Percentiles rank a stretch among this genome's conserved stretches.
These are phyloP conservation scores for Aspergillus bombycis DNA, from an alignment of 2,329 filamentous ascomycete species.

Conservation along the genomic window DNA sequence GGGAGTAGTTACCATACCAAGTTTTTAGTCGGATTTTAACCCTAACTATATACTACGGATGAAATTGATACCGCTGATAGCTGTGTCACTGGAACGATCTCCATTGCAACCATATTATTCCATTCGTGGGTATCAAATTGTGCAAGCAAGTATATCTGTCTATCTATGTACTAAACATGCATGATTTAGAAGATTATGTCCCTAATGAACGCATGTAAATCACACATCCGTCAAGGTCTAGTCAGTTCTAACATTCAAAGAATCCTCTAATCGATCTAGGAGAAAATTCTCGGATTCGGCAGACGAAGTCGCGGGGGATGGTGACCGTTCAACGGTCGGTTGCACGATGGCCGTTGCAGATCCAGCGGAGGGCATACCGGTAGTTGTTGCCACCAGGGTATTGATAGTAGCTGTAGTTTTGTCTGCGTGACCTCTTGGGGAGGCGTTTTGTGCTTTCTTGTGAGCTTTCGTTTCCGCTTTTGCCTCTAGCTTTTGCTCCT, in stretches of 20 bases:
- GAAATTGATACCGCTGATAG: not conserved
- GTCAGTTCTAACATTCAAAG: constrained; percentile 15
- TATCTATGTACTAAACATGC: not conserved
- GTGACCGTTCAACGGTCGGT: constrained; percentile 12
- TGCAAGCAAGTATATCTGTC: not conserved
- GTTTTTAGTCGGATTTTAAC: not conserved
- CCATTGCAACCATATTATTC: not conserved
- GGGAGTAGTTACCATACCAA: no score
- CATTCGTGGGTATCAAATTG: not conserved
- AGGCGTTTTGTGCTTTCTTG: not conserved
- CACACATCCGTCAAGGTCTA: not conserved
- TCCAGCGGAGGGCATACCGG: not conserved
- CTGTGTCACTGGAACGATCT: not conserved
- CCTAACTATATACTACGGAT: not conserved
- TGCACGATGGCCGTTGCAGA: not conserved
- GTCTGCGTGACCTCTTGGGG: not conserved
- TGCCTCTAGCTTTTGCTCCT: constrained; percentile 15
- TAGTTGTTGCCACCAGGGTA: not conserved
- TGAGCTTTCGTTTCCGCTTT: not conserved
- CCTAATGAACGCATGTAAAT: not conserved
- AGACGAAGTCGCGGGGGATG: constrained; percentile 23
- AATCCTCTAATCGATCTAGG: constrained; percentile 30
- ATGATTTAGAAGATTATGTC: not conserved
- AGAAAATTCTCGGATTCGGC: constrained; percentile 26
- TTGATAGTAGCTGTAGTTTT: not conserved